Conservation (phyloP, 495 filamentous ascomycete genomes). For the Trichoderma virens region DNA sequence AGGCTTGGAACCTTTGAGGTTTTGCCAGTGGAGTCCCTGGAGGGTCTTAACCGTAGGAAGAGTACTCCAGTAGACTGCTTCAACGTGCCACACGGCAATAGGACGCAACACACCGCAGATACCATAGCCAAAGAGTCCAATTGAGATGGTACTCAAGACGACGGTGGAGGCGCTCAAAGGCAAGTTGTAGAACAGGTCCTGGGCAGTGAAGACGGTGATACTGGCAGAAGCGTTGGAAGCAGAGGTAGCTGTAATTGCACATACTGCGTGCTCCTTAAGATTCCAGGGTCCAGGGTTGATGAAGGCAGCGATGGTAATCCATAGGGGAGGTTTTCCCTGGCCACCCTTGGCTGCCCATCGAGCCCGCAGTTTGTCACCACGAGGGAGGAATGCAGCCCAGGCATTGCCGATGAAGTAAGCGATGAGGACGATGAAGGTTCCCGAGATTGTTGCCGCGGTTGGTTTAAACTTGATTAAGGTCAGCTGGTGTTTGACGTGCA, state of each 20-base stretch:
- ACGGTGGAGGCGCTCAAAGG: slow-evolving; percentile 16
- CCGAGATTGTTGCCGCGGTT: background rate
- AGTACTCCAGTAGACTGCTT: slow-evolving; percentile 28
- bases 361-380: slow-evolving; percentile 25
- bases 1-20: slow-evolving; percentile 16
- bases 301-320: slow-evolving; percentile 12
- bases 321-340: slow-evolving; percentile 15
- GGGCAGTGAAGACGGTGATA: slow-evolving; percentile 17
- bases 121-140: slow-evolving; percentile 31
- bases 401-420: slow-evolving; percentile 27
- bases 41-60: slow-evolving; percentile 18
- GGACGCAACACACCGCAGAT: slow-evolving; percentile 30
- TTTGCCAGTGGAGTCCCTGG: slow-evolving; percentile 19
- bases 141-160: slow-evolving; percentile 26
- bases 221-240: slow-evolving; percentile 17
- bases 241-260: slow-evolving; percentile 15
- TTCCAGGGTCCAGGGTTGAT: slow-evolving; percentile 32
- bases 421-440: slow-evolving; percentile 18
- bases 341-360: slow-evolving; percentile 13
- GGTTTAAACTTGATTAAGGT: slow-evolving; percentile 11
- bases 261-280: slow-evolving; percentile 30
- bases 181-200: slow-evolving; percentile 19
- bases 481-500: background rate
- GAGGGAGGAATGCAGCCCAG: slow-evolving; percentile 36
- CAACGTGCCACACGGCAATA: slow-evolving; percentile 26